phyloP scores from a whole-genome alignment of 768 basidiomycete genomes.

The Mrakia hoshinonis region DNA sequence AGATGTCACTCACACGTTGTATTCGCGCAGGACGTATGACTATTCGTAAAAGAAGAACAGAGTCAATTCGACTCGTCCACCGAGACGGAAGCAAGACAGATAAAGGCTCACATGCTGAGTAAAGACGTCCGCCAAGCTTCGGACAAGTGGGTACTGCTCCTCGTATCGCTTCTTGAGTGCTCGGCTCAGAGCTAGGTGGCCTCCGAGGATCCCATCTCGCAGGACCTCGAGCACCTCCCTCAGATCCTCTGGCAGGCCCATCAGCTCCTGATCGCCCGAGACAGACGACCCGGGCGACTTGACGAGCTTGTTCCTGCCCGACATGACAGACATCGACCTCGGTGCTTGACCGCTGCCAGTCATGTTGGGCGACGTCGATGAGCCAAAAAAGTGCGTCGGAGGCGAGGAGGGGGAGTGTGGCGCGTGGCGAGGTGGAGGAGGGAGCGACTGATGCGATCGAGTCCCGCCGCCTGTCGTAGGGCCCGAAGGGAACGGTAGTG shows the following conservation, averaged over 20 bases:
- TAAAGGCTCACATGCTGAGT: slow-evolving; percentile 65
- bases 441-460: slow-evolving; percentile 37
- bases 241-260: slow-evolving; percentile 68
- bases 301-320: neutral
- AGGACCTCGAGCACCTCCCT: slow-evolving; percentile 77
- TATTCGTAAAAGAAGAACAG: slow-evolving; percentile 40
- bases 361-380: neutral
- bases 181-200: slow-evolving; percentile 75
- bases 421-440: slow-evolving; percentile 32
- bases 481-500: neutral
- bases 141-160: slow-evolving; percentile 87
- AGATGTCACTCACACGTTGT: slow-evolving; percentile 40
- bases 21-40: slow-evolving; percentile 89
- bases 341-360: neutral
- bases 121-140: slow-evolving; percentile 91
- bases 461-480: neutral
- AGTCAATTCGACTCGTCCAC: neutral
- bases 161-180: slow-evolving; percentile 84
- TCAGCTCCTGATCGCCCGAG: neutral
- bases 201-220: slow-evolving; percentile 74
- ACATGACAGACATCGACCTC: neutral
- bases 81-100: neutral
- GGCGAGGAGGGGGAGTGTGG: neutral
- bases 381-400: neutral
- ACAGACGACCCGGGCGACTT: neutral